Evolutionary conservation across 2,329 filamentous ascomycete species (phyloP).

Genomic region (Grosmannia clavigera): DNA sequence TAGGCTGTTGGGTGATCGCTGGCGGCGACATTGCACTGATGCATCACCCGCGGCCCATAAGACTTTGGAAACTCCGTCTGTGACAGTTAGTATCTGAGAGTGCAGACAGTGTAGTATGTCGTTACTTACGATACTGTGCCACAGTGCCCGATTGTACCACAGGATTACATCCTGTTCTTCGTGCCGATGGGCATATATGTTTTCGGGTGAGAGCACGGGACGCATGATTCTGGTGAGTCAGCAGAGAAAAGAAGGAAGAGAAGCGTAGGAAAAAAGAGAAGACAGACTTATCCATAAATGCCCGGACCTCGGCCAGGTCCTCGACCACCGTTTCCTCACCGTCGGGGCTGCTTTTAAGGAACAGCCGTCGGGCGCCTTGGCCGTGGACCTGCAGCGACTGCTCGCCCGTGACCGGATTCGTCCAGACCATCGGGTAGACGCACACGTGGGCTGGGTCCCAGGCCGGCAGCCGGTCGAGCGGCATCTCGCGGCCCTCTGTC

Average conservation of each 20-base stretch:
- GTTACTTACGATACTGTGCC: conserved; percentile 24
- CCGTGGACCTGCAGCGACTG: conserved; percentile 22
- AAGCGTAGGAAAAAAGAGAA: neutral
- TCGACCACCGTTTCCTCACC: conserved; percentile 15
- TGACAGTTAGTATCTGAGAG: neutral
- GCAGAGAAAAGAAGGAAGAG: neutral
- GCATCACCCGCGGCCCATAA: conserved; percentile 25
- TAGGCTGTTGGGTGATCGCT: conserved; percentile 13
- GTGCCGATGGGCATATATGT: conserved; percentile 24
- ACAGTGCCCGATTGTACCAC: conserved; percentile 26
- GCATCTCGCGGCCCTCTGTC: conserved; percentile 15
- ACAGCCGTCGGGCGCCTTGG: conserved; percentile 22
- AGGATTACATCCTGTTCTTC: conserved; percentile 25
- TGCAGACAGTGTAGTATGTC: neutral
- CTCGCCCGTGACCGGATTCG: conserved; percentile 20
- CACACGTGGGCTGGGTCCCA: conserved; percentile 19
- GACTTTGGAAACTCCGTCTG: conserved; percentile 23
- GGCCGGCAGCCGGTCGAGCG: conserved; percentile 18
- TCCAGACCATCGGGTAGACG: conserved; percentile 25
- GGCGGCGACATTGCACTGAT: conserved; percentile 22
- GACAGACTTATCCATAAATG: conserved; percentile 19
- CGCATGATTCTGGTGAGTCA: conserved; percentile 17
- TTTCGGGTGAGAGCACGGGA: conserved; percentile 19
- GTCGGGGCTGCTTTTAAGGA: conserved; percentile 18
- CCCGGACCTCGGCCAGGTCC: conserved; percentile 19